Conservation (phyloP, 345 rosid genomes). For the Salix caprea region DNA sequence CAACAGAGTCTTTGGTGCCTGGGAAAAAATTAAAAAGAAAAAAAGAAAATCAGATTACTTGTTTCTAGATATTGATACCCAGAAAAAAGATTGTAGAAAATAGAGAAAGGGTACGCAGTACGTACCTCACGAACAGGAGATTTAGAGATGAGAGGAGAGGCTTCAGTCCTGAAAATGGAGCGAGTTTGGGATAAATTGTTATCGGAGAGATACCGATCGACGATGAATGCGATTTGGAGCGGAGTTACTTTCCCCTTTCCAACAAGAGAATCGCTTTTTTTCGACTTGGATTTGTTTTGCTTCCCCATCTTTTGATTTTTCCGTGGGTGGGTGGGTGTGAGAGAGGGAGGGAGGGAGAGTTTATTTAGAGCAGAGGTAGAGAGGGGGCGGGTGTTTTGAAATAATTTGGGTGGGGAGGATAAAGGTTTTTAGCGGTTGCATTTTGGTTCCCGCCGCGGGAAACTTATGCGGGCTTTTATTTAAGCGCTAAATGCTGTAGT, state of each 20-base stretch:
- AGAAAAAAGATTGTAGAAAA: neutral
- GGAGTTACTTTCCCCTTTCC: conserved; percentile 74
- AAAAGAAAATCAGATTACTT: neutral
- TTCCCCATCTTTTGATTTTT: conserved; percentile 38
- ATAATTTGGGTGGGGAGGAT: neutral
- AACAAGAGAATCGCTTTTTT: conserved; percentile 31
- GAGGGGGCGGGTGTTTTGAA: neutral
- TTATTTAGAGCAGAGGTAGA: neutral
- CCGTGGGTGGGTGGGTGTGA: no score
- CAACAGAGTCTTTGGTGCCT: conserved; percentile 77
- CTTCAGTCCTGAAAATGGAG: conserved; percentile 53
- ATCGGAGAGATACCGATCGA: conserved; percentile 77
- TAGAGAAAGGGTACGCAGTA: no score
- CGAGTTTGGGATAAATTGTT: conserved; percentile 58
- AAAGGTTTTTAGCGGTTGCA: neutral
- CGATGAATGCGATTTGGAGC: conserved; percentile 72
- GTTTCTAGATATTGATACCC: neutral
- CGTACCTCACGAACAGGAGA: conserved; percentile 61
- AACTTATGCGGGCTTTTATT: neutral
- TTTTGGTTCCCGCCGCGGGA: neutral
- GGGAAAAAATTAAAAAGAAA: neutral
- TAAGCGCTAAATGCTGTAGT: no score
- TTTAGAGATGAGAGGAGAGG: conserved; percentile 63
- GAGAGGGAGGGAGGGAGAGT: neutral
- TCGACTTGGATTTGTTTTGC: conserved; percentile 36